phyloP scores from a whole-genome alignment of 768 basidiomycete genomes.

The Amyloporia xantha region DNA sequence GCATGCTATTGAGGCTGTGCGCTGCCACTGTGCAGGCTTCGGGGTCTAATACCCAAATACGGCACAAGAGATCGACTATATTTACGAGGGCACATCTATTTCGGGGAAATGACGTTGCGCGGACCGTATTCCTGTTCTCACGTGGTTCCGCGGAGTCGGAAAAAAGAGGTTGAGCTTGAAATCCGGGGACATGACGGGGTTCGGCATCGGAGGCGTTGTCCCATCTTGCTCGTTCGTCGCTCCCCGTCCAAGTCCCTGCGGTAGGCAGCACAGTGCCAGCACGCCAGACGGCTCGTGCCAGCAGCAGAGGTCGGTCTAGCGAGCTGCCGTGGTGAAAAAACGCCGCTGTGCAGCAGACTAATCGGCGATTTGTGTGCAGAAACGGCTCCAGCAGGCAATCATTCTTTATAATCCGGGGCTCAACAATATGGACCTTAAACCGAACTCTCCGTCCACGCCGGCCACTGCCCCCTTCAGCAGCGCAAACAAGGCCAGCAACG shows the following conservation, averaged over 20 bases:
- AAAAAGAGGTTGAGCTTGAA: constrained; percentile 7
- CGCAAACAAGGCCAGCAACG: constrained; percentile 1
- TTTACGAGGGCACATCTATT: neutral
- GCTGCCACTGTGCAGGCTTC: too few relatives aligned
- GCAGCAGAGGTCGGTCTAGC: neutral
- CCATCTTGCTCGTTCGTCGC: neutral
- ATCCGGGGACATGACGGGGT: neutral
- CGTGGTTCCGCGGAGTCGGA: constrained; percentile 6
- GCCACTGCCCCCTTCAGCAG: constrained; percentile 7
- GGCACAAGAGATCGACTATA: constrained; percentile 1
- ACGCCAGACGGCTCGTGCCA: neutral
- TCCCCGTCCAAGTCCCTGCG: neutral
- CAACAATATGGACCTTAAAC: constrained; percentile 14
- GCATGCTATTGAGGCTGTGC: neutral
- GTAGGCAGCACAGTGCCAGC: neutral
- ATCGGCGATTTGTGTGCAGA: neutral
- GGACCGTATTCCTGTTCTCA: neutral
- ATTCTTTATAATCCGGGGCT: constrained; percentile 5
- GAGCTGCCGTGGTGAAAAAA: neutral
- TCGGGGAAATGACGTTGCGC: neutral
- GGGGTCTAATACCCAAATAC: neutral
- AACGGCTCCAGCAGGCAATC: constrained; percentile 1
- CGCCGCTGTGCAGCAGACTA: neutral
- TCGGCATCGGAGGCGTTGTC: constrained; percentile 2
- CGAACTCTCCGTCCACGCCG: constrained; percentile 11